Conservation (phyloP, 768 basidiomycete genomes). For the Psilocybe tampanensis region DNA sequence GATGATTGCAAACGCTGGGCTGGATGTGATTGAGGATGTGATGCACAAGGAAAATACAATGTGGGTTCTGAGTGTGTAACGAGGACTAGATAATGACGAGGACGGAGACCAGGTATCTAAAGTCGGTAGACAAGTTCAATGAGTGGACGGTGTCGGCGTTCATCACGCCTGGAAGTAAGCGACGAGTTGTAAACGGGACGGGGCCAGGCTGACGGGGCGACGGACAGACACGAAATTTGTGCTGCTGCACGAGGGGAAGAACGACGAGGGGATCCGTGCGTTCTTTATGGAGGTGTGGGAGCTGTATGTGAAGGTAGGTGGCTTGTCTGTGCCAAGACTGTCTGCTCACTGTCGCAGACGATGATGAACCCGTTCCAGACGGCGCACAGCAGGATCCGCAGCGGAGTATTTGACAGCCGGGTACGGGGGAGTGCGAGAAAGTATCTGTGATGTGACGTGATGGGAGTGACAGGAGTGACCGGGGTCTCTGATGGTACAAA, state of each 20-base stretch:
- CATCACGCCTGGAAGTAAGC: conserved; percentile 91
- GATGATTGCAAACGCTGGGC: conserved; percentile 97
- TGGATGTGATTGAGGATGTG: conserved; percentile 94
- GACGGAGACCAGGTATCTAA: conserved; percentile 76
- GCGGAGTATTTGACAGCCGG: conserved; percentile 77
- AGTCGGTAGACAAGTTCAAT: conserved; percentile 95
- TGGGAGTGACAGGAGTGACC: conserved; percentile 31
- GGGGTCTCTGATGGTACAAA: conserved; percentile 21
- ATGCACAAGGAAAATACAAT: conserved; percentile 82
- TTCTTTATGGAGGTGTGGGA: conserved; percentile 99
- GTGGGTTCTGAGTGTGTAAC: conserved; percentile 44
- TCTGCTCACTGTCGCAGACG: conserved; percentile 49
- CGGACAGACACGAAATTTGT: conserved; percentile 98
- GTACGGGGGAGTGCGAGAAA: conserved; percentile 88
- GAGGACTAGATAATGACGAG: conserved; percentile 12
- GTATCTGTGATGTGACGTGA: too few species aligned
- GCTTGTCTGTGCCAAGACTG: not conserved
- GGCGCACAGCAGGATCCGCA: conserved; percentile 82
- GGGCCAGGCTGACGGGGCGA: conserved; percentile 20
- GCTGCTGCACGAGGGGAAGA: conserved; percentile 91
- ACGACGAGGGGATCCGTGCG: conserved; percentile 92
- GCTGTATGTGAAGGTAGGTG: conserved; percentile 87
- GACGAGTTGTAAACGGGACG: not conserved
- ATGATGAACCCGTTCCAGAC: conserved; percentile 96
- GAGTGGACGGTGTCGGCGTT: conserved; percentile 99